Percentiles rank a stretch among this genome's conserved stretches.
phyloP scores from a whole-genome alignment of 345 rosid species.

The Aquilaria malaccensis region DNA sequence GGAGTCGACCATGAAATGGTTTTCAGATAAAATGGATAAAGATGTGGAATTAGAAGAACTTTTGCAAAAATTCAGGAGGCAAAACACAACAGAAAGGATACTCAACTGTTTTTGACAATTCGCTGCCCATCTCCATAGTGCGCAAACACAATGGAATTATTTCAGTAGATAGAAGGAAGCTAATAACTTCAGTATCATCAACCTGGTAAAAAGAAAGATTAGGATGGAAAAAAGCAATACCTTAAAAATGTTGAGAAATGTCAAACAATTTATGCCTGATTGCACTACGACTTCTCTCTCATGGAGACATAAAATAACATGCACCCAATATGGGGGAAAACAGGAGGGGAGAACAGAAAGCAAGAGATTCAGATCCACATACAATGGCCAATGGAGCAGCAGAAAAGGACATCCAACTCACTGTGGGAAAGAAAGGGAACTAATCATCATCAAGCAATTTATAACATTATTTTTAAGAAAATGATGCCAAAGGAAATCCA shows the following conservation, averaged over 20 bases:
- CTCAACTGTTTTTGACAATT: slow-evolving; percentile 93
- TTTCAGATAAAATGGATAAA: slow-evolving; percentile 2
- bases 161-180: slow-evolving; percentile 96
- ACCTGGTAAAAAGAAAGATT: slow-evolving; percentile 38
- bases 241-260: background rate
- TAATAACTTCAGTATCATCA: slow-evolving; percentile 94
- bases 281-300: too few relatives aligned
- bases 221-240: background rate
- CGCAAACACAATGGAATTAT: slow-evolving; percentile 91
- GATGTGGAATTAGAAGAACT: slow-evolving; percentile 3
- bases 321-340: too few relatives aligned
- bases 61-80: background rate
- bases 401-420: too few relatives aligned
- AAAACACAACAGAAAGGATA: slow-evolving; percentile 11
- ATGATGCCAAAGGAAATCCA: too few relatives aligned
- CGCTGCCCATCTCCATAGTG: slow-evolving; percentile 99
- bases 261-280: too few relatives aligned
- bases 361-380: too few relatives aligned
- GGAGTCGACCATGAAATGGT: background rate
- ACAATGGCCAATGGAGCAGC: too few relatives aligned
- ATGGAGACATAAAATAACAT: too few relatives aligned
- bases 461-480: too few relatives aligned
- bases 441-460: too few relatives aligned
- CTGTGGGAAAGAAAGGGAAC: too few relatives aligned
- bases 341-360: too few relatives aligned